These are phyloP conservation scores for Pythium diclinum DNA, from an alignment of 352 stramenopile genomes.

Conservation along the genomic window DNA sequence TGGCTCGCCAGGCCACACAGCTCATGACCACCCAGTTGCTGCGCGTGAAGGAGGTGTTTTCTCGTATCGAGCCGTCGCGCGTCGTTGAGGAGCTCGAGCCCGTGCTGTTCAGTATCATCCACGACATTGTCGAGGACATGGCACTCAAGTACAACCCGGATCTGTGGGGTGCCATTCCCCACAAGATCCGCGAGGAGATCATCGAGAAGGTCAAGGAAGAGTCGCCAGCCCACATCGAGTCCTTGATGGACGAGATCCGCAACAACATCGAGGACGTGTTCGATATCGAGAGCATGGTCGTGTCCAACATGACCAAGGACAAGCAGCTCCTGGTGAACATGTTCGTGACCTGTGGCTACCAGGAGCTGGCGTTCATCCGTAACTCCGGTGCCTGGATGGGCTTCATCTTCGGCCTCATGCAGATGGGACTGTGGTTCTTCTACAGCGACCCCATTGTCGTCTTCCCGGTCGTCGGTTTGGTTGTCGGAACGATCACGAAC, in stretches of 20 bases:
- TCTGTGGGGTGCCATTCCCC: slow-evolving; percentile 65
- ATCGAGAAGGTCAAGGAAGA: slow-evolving; percentile 94
- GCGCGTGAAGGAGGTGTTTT: slow-evolving; percentile 92
- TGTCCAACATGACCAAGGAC: slow-evolving; percentile 91
- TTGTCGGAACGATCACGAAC: slow-evolving; percentile 97
- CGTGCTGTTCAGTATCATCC: slow-evolving; percentile 88
- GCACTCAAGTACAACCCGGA: slow-evolving; percentile 86
- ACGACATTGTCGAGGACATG: slow-evolving; percentile 87
- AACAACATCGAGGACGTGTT: slow-evolving; percentile 94
- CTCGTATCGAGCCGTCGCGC: slow-evolving; percentile 83
- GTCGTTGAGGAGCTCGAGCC: slow-evolving; percentile 92
- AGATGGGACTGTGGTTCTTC: slow-evolving; percentile 87
- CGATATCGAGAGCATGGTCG: slow-evolving; percentile 93
- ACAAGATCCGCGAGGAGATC: slow-evolving; percentile 85
- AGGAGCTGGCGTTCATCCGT: slow-evolving; percentile 89
- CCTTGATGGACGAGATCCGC: slow-evolving; percentile 93
- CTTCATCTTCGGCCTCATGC: slow-evolving; percentile 80
- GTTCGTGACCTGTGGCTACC: slow-evolving; percentile 89
- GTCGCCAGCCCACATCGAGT: slow-evolving; percentile 83
- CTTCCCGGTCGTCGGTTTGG: slow-evolving; percentile 88
- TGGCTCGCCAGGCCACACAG: slow-evolving; percentile 91
- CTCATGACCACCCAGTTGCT: slow-evolving; percentile 95
- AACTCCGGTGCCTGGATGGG: slow-evolving; percentile 89
- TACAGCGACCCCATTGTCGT: slow-evolving; percentile 71
- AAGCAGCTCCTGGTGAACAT: slow-evolving; percentile 95